Conservation (phyloP, 2,329 filamentous ascomycete species). For the Aspergillus proliferans region DNA sequence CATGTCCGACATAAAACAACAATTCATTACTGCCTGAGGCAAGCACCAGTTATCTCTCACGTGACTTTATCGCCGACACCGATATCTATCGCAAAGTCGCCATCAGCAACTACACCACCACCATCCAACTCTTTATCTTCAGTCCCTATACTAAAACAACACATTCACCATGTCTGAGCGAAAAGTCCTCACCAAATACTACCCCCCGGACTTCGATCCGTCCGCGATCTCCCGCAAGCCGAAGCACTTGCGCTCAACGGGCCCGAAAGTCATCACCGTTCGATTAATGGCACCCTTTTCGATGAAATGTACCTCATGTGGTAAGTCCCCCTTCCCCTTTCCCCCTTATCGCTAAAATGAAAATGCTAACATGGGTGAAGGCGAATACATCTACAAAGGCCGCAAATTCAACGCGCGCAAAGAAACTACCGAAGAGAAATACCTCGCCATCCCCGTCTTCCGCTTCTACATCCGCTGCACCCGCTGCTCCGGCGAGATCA, state of each 20-base stretch:
- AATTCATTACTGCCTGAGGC: too few species aligned
- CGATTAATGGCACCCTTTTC: constrained; percentile 84
- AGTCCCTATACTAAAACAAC: neutral
- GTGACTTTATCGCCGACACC: neutral
- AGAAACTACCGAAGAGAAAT: constrained; percentile 84
- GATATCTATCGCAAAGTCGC: neutral
- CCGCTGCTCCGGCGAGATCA: constrained; percentile 77
- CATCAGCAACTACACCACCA: neutral
- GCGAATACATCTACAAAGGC: constrained; percentile 85
- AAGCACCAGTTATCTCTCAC: neutral
- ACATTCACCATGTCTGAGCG: constrained; percentile 68
- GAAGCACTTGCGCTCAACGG: constrained; percentile 53
- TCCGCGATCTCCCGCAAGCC: constrained; percentile 64
- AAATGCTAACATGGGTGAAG: constrained; percentile 17
- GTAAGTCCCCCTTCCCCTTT: constrained; percentile 1
- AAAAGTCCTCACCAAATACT: constrained; percentile 50
- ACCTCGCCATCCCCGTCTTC: constrained; percentile 80
- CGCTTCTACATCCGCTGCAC: constrained; percentile 90
- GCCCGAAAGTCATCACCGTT: constrained; percentile 77
- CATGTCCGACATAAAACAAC: too few species aligned
- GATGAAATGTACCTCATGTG: constrained; percentile 60
- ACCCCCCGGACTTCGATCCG: constrained; percentile 82
- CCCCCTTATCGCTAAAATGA: neutral
- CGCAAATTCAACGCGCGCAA: constrained; percentile 95
- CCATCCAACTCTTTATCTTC: neutral